Evolutionary conservation across 495 filamentous ascomycete species (phyloP).

Genomic region (Articulospora tetracladia): DNA sequence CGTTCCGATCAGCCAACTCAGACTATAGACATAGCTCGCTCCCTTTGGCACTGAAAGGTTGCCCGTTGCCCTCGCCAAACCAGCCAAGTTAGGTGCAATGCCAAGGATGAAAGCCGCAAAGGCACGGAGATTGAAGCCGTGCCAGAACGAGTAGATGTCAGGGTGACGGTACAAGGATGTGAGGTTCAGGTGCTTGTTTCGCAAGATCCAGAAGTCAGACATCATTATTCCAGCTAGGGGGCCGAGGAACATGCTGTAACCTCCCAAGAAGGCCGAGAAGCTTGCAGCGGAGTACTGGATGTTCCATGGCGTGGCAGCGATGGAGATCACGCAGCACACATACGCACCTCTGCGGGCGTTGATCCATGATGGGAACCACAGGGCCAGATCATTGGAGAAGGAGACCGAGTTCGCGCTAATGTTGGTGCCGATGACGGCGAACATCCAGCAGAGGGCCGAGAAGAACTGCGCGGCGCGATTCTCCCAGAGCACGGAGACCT

Average conservation of each 20-base stretch:
- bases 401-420: conserved; percentile 36
- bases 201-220: conserved; percentile 31
- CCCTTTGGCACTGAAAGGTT: conserved; percentile 5
- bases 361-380: conserved; percentile 37
- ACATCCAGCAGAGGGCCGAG: conserved; percentile 30
- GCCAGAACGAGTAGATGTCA: conserved; percentile 2
- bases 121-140: not conserved
- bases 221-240: conserved; percentile 43
- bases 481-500: conserved; percentile 36
- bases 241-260: conserved; percentile 43
- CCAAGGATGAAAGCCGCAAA: not conserved
- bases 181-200: conserved; percentile 10
- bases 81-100: conserved; percentile 2
- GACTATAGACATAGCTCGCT: conserved; percentile 15
- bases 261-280: conserved; percentile 41
- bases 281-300: conserved; percentile 41
- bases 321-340: conserved; percentile 37
- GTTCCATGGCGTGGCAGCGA: conserved; percentile 40
- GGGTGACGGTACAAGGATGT: conserved; percentile 2
- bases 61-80: conserved; percentile 13
- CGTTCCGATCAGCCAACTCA: conserved; percentile 16
- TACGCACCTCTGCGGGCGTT: conserved; percentile 35
- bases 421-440: conserved; percentile 41
- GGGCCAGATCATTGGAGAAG: conserved; percentile 38
- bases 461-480: conserved; percentile 40